These are phyloP conservation scores for Westerdykella ornata DNA, from an alignment of 2,329 filamentous ascomycete species.

Conservation along the genomic window DNA sequence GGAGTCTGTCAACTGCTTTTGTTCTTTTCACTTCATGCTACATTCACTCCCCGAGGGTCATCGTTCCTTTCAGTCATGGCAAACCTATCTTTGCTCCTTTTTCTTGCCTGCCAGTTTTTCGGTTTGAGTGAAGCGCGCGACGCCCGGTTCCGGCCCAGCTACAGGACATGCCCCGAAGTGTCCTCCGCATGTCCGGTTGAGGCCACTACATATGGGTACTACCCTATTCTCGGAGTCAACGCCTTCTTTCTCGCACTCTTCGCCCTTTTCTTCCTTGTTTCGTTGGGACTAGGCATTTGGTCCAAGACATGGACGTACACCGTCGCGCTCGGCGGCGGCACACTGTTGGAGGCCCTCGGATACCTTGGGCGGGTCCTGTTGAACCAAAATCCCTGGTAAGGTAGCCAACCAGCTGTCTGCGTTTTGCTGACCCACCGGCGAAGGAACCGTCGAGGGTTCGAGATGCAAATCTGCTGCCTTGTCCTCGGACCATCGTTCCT, in stretches of 20 bases:
- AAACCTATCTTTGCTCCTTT: too few relatives aligned
- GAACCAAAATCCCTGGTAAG: conserved; percentile 40
- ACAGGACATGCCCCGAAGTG: conserved; percentile 16
- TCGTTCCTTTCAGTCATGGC: too few relatives aligned
- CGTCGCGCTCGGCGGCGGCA: conserved; percentile 36
- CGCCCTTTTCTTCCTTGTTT: conserved; percentile 29
- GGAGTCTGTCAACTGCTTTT: too few relatives aligned
- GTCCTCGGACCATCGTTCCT: conserved; percentile 42
- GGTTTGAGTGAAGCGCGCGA: too few relatives aligned
- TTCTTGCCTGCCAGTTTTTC: too few relatives aligned
- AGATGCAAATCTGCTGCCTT: conserved; percentile 41
- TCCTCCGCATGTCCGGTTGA: conserved; percentile 25
- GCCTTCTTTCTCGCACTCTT: conserved; percentile 37
- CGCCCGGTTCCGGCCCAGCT: neutral
- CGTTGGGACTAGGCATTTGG: conserved; percentile 29
- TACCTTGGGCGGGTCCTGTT: conserved; percentile 41
- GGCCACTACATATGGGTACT: conserved; percentile 38
- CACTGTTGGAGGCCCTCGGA: conserved; percentile 39
- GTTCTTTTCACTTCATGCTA: too few relatives aligned
- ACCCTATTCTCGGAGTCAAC: conserved; percentile 35
- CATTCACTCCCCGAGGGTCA: too few relatives aligned
- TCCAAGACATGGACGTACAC: conserved; percentile 39
- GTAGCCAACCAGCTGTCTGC: too few relatives aligned
- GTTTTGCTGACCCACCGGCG: too few relatives aligned
- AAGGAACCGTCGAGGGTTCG: conserved; percentile 36